Evolutionary conservation across 2,329 filamentous ascomycete species (phyloP), one percentile per base, ranked within the genome.

Genomic region (Hypoxylon sp.): DNA sequence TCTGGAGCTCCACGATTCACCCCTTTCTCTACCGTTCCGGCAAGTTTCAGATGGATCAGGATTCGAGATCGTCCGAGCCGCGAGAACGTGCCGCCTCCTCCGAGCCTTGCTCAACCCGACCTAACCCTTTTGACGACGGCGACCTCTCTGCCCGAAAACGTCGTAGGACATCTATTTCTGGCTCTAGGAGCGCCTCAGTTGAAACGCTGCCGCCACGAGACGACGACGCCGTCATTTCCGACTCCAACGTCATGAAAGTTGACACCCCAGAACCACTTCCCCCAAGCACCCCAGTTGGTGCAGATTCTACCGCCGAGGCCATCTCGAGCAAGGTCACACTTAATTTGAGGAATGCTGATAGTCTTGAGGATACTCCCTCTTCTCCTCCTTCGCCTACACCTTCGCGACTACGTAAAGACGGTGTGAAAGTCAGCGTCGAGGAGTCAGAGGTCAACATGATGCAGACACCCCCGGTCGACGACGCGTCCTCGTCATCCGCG

Each of bases 41-140:
- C 72, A 78, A 75, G 73, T 81, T 81, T 71, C 79, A 75, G 74
- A 82, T 82, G 79, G 79, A 81, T 75, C 75, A 72, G 69, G 71
- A 74, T 68, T 73, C 75, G 66, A 73, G 65, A 65, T 72, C 75
- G 59, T 71, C 73, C 66, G 78, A 81, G 71, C 73, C 74, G 69
- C 76, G 73, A 76, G 79, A 82, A 73, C 79, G 80, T 71, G 78
- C 80, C 66, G 75, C 77, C 71, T 86, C 82, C 64, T 80, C 80
- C 71, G 84, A 87, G 74, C 79, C 81, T 69, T 78, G 78, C 69
- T 81, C 82, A 64, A 83, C 79, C 61, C 79, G 84, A 57, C 81
- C 81, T 42, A 86, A 87, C 59, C 84, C 84, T 29, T 87, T 86
- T 67, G 78, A 84, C 71, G 82, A 85, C 70, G 74, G 71, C 66